A percentile compares a stretch with the other conserved stretches of the same genome.
phyloP scores from a whole-genome alignment of 352 stramenopile genomes.

The Phytophthora brassicae region DNA sequence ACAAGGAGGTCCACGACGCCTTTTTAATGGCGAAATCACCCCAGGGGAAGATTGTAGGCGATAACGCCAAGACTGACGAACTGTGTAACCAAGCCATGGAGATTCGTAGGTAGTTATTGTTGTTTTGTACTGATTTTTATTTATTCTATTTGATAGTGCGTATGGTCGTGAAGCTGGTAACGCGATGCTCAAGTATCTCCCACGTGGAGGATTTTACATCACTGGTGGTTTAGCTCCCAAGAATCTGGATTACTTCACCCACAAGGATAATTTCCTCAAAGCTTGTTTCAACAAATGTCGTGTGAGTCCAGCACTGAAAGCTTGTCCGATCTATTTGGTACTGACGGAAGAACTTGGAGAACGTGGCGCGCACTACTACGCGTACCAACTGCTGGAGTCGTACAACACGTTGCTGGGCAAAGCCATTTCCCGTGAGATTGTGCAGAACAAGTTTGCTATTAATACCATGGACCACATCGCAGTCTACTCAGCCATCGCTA shows the following conservation, averaged over 20 bases:
- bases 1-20: constrained; percentile 71
- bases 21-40: constrained; percentile 58
- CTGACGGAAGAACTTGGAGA: constrained; percentile 64
- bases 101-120: constrained; percentile 63
- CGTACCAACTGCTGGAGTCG: constrained; percentile 72
- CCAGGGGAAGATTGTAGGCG: constrained; percentile 77
- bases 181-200: constrained; percentile 92
- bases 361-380: constrained; percentile 34
- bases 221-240: constrained; percentile 95
- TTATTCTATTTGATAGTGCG: constrained; percentile 28
- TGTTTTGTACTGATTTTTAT: no score
- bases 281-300: constrained; percentile 80
- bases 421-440: constrained; percentile 29
- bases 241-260: constrained; percentile 91
- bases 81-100: constrained; percentile 85
- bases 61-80: constrained; percentile 79
- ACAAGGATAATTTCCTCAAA: constrained; percentile 62
- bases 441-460: constrained; percentile 40
- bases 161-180: constrained; percentile 85
- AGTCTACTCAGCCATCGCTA: constrained; percentile 47
- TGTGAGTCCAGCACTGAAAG: constrained; percentile 62
- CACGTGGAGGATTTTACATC: constrained; percentile 95
- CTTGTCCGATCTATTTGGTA: constrained; percentile 80
- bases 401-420: constrained; percentile 52
- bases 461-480: constrained; percentile 42